Percentiles rank a stretch among this genome's conserved stretches.
Evolutionary conservation across 2,329 filamentous ascomycete species (phyloP).

Genomic region (Fusarium concolor): DNA sequence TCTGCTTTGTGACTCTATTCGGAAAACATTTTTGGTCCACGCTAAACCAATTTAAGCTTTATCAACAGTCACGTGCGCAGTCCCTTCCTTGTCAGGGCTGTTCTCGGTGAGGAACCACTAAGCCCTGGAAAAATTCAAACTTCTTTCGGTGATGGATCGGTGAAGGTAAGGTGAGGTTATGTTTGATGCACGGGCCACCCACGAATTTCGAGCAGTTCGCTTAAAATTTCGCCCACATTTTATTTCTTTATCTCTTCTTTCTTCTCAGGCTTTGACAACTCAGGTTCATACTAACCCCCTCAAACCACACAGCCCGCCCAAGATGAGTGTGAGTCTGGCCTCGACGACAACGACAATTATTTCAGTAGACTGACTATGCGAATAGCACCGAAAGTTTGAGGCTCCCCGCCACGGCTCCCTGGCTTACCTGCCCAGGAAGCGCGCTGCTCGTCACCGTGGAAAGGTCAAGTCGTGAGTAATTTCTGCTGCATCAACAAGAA

Average conservation of each 20-base stretch:
- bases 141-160: slow-evolving; percentile 19
- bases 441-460: slow-evolving; percentile 91
- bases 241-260: slow-evolving; percentile 50
- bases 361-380: slow-evolving; percentile 43
- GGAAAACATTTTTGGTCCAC: background rate
- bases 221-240: slow-evolving; percentile 56
- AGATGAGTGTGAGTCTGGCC: slow-evolving; percentile 55
- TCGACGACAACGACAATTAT: slow-evolving; percentile 38
- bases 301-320: slow-evolving; percentile 54
- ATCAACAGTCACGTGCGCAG: slow-evolving; percentile 2
- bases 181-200: slow-evolving; percentile 42
- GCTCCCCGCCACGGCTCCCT: slow-evolving; percentile 96
- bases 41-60: background rate
- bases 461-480: slow-evolving; percentile 95
- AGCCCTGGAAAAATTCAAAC: background rate
- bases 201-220: slow-evolving; percentile 47
- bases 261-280: slow-evolving; percentile 51
- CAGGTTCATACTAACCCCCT: slow-evolving; percentile 52
- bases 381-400: slow-evolving; percentile 72
- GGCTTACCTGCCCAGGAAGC: slow-evolving; percentile 89
- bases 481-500: background rate
- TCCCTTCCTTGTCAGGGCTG: slow-evolving; percentile 11
- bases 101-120: slow-evolving; percentile 6
- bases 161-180: slow-evolving; percentile 16
- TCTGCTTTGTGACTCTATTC: background rate